A percentile compares a stretch with the other conserved stretches of the same genome.
phyloP scores from a whole-genome alignment of 1,284 basidiomycete genomes.

The Hymenochaete sp. region DNA sequence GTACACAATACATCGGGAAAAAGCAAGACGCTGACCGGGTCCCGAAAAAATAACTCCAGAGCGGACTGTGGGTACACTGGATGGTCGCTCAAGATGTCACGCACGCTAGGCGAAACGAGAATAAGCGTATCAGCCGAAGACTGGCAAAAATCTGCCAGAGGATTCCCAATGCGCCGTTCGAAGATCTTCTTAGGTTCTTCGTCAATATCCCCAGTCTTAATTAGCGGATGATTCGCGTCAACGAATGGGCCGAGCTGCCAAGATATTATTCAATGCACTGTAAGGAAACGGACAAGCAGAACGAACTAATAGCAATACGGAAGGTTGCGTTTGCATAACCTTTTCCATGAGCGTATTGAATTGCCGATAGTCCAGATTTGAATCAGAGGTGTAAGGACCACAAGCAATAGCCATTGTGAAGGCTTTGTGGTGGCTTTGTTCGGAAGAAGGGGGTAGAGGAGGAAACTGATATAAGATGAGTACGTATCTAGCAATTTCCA shows the following conservation, averaged over 20 bases:
- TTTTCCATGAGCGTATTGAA: slow-evolving; percentile 54
- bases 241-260: slow-evolving; percentile 75
- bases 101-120: slow-evolving; percentile 74
- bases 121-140: slow-evolving; percentile 60
- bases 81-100: slow-evolving; percentile 75
- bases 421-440: slow-evolving; percentile 21
- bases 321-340: slow-evolving; percentile 55
- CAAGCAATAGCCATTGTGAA: slow-evolving; percentile 65
- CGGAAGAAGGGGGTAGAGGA: slow-evolving; percentile 33
- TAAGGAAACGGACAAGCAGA: not conserved
- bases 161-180: slow-evolving; percentile 50
- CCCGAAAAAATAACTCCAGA: slow-evolving; percentile 38
- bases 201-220: slow-evolving; percentile 66
- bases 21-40: slow-evolving; percentile 37
- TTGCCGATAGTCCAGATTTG: slow-evolving; percentile 68
- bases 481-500: slow-evolving; percentile 26
- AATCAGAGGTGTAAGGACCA: slow-evolving; percentile 77
- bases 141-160: slow-evolving; percentile 52
- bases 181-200: slow-evolving; percentile 66
- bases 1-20: not conserved
- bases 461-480: slow-evolving; percentile 33
- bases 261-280: slow-evolving; percentile 2
- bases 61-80: slow-evolving; percentile 84
- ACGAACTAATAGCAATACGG: slow-evolving; percentile 72
- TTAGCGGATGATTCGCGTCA: slow-evolving; percentile 63